Conservation (phyloP, 2,329 filamentous ascomycete genomes). For the Epichloe hybrida region DNA sequence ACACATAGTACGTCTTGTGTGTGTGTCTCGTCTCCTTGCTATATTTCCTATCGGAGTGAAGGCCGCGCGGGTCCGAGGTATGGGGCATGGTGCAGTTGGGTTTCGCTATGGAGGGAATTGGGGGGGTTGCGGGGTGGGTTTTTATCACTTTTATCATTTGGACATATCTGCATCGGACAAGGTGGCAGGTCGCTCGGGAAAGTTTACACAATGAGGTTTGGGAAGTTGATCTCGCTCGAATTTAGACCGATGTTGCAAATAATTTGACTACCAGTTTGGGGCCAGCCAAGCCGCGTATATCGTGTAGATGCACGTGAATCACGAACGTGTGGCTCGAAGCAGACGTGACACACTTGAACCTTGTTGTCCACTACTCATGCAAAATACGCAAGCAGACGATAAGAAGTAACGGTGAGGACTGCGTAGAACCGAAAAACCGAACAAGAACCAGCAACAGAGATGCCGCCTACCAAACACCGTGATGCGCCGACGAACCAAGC, state of each 20-base stretch:
- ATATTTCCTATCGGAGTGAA: not conserved
- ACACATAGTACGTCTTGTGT: conserved; percentile 7
- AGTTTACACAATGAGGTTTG: not conserved
- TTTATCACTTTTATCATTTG: not conserved
- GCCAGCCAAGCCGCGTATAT: not conserved
- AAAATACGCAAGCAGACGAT: too few relatives aligned
- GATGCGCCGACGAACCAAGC: too few relatives aligned
- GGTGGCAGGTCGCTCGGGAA: not conserved
- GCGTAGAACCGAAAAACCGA: too few relatives aligned
- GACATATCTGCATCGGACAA: not conserved
- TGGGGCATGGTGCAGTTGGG: not conserved
- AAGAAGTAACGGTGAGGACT: too few relatives aligned
- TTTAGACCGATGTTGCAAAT: not conserved
- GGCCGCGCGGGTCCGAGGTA: not conserved
- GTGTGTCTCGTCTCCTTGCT: not conserved
- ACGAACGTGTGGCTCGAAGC: not conserved
- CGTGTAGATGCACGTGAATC: not conserved
- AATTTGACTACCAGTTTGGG: not conserved
- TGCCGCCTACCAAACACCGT: too few relatives aligned
- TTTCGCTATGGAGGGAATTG: not conserved
- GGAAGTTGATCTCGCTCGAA: not conserved
- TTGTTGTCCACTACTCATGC: too few relatives aligned
- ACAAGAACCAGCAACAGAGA: too few relatives aligned
- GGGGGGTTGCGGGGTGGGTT: too few relatives aligned
- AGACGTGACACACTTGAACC: not conserved